phyloP scores from a whole-genome alignment of 176 grass and related monocot genomes.

The Rhynchospora breviuscula region DNA sequence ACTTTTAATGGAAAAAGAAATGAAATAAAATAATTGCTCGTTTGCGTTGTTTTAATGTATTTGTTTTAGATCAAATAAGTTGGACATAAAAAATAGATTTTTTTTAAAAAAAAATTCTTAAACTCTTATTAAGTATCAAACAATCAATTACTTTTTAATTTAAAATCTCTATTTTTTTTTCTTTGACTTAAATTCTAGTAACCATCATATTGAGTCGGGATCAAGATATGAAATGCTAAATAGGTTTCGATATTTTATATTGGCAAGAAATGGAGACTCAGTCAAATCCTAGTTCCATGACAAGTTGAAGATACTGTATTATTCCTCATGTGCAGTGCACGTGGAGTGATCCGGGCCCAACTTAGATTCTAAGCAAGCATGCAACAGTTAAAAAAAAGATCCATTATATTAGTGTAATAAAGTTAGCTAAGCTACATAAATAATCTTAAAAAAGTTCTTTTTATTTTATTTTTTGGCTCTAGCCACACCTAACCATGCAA shows the following conservation, averaged over 20 bases:
- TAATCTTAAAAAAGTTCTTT: neutral
- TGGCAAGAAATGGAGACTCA: neutral
- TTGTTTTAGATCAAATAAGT: too few relatives aligned
- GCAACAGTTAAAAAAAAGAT: constrained; percentile 7
- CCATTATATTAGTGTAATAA: neutral
- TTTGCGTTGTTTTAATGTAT: too few relatives aligned
- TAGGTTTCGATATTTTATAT: neutral
- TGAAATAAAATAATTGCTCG: neutral
- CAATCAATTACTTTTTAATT: too few relatives aligned
- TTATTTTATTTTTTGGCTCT: neutral
- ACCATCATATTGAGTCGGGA: neutral
- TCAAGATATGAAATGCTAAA: neutral
- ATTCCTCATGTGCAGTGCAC: constrained; percentile 13
- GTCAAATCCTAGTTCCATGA: constrained; percentile 7
- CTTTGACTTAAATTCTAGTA: too few relatives aligned
- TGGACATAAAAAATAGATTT: too few relatives aligned
- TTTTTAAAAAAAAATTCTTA: too few relatives aligned
- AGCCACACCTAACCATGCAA: too few relatives aligned
- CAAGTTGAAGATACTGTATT: neutral
- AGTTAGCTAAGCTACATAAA: neutral
- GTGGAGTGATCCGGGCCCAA: constrained; percentile 21
- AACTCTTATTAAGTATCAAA: too few relatives aligned
- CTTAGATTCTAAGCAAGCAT: constrained; percentile 22
- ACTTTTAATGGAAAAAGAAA: neutral
- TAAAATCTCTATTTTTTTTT: too few relatives aligned